Evolutionary conservation across 2,329 filamentous ascomycete genomes (phyloP), one percentile per base, ranked within the genome.

Genomic region (Colletotrichum noveboracense): DNA sequence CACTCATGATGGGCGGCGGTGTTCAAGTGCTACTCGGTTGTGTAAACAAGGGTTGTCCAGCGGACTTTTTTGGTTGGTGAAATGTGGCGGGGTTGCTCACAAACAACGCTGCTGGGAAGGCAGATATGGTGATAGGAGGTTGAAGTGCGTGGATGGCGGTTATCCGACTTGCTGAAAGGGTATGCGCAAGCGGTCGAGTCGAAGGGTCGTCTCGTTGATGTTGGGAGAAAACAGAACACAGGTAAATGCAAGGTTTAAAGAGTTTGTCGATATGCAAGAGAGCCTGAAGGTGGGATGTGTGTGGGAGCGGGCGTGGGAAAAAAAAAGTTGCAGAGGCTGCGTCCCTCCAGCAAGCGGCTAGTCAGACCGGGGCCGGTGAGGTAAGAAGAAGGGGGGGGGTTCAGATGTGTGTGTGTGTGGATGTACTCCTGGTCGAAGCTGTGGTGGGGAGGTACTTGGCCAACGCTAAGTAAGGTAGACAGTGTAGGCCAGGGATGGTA

Each of bases 1-100:
- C 89, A 85, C 87, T 89, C 89, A 90, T 90, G 86, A 78, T 87
- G 84, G 83, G 81, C 79, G 82, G 77, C 79, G 78, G 56, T 69
- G 64, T 55, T 74, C 58, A 38, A 64, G 60, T 76, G 61, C 74
- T 76, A 36, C 26, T 30, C 48, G 30, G 32, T 52, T 36, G 34
- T 74, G 74, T 76, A 69, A 76, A 69, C 74, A 76, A 76, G 70
- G 70, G 24, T 74, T 34, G 64, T 69, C 34, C 18, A 48, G 43
- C 70, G 64, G 65, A 61, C 38, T 43, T 61, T 43, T 61, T 65
- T 43, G 28, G 28, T 55, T 12, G 74, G 55, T 61, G 66, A 61
- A 18, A 62, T 32, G 60, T 62, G 48, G 74, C 71, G 71, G 74
- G 71, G 71, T 76, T 71, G 74, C 74, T 76, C 70, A 76, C 74